Evolutionary conservation across 768 basidiomycete genomes (phyloP), one percentile per base, ranked within the genome.

Genomic region (Tricholoma terreum): DNA sequence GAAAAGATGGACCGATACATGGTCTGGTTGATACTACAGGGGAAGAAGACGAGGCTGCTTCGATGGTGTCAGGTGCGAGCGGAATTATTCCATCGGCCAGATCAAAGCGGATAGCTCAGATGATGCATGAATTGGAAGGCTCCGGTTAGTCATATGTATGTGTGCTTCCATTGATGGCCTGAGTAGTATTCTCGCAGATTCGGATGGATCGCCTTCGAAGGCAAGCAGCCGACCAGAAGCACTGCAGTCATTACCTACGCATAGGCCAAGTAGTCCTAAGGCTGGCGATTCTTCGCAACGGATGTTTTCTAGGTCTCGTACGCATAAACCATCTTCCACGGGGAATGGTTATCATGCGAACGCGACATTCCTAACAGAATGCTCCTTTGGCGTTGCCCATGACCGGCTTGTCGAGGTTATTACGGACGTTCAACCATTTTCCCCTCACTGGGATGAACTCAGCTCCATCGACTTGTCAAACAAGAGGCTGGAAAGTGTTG

Each of bases 381-480:
- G 95, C 68, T 98, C 95, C 40, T 99, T 99, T 68, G 93, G 84
- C 14, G 86, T 98, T 43, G 83, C 94, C n/a, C 92, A 92, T 65
- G 96, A 98, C 68, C 83, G 84, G 45, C 82, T 99, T 5, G 89
- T 98, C 1, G 84, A 91, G 69, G 86, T 92, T 64, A 92, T 99
- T 67, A 98, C 95, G 42, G 94, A 98, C 65, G 85, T 94, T 11
- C 89, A 94, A 67, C 94, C 95, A 17, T 97, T 91, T 71, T 92
- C 94, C 67, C 94, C 95, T 21, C 81, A 92, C 67, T 99, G 97
- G 97, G 95, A 98, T 64, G 77, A 82, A 38, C 73, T 99, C 58
- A 76, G 65, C 55, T 71, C 75, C 22, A 86, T 99, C 62, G 87
- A 98, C 67, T 75, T 99, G 56, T 84, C 84, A 24, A 72, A 77